Evolutionary conservation across 2,329 filamentous ascomycete genomes (phyloP), one percentile per base, ranked within the genome.

Genomic region (Epichloe sylvatica): DNA sequence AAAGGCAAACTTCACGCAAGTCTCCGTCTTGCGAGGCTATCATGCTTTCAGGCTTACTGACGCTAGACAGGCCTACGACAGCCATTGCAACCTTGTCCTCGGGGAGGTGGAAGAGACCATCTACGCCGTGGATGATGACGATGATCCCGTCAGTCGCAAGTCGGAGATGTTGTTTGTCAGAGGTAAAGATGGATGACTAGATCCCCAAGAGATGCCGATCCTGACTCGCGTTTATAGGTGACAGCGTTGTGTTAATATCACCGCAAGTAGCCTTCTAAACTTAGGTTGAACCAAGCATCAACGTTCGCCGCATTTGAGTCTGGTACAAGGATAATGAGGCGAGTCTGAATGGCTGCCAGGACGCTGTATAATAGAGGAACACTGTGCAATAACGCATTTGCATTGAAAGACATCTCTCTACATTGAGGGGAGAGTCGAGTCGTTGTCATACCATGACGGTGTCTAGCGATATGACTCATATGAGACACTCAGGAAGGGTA

Each of bases 121-220:
- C 57, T 98, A 95, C 64, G 76, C 91, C 35, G 83, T 94, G 4
- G 90, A 95, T 52, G 90, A 95, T 52, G 85, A 94, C 13, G 88
- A 94, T 15, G 84, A 94, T 86, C 95, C 90, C 13, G 81, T 92
- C 54, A 94, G 91, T 71, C 94, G 94, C 70, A 94, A 96, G 67
- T 94, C 89, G 41, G 92, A 97, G 66, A 98, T 98, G 92, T 72
- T 98, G 19, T 98, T 98, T 66, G 91, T 98, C 51, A 77, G 92
- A 86, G 91, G 51, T 53, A 48, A 42, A 40, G n/a, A 5, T 90
- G 91, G 70, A 54, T 15, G 15, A 34, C 17, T 17, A 77, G 67
- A n/a, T 43, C 8, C 7, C 23, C 5, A 38, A 11, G n/a, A 5
- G 19, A 19, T 19, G 21, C 7, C 13, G 21, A 15, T 33, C 6